Conservation (phyloP, 345 rosid species). For the Hibiscus tridactylites region DNA sequence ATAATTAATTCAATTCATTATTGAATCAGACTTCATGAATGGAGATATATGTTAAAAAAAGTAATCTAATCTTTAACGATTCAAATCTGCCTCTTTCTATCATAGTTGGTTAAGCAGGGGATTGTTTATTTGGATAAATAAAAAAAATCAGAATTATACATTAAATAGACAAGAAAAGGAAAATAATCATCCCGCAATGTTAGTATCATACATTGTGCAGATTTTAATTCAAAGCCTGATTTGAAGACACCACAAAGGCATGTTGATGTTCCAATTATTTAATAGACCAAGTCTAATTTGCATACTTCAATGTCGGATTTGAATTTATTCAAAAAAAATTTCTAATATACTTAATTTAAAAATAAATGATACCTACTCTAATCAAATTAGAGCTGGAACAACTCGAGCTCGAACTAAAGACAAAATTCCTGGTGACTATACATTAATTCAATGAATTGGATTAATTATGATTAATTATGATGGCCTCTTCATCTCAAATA, state of each 20-base stretch:
- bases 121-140: neutral
- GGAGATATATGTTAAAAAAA: too few relatives aligned
- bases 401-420: neutral
- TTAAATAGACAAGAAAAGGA: neutral
- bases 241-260: neutral
- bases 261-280: neutral
- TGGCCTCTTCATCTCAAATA: too few relatives aligned
- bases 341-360: neutral
- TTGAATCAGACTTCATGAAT: too few relatives aligned
- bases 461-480: too few relatives aligned
- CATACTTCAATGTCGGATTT: neutral
- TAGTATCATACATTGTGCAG: neutral
- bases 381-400: neutral
- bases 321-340: neutral
- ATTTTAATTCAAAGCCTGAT: neutral
- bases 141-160: neutral
- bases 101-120: too few relatives aligned
- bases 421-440: slow-evolving; percentile 20
- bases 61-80: neutral
- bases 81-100: neutral
- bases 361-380: neutral
- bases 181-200: too few relatives aligned
- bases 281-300: neutral
- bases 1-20: too few relatives aligned
- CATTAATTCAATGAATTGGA: neutral